These are phyloP conservation scores for Ustilago bromivora DNA, from an alignment of 1,284 basidiomycete genomes.

Conservation along the genomic window DNA sequence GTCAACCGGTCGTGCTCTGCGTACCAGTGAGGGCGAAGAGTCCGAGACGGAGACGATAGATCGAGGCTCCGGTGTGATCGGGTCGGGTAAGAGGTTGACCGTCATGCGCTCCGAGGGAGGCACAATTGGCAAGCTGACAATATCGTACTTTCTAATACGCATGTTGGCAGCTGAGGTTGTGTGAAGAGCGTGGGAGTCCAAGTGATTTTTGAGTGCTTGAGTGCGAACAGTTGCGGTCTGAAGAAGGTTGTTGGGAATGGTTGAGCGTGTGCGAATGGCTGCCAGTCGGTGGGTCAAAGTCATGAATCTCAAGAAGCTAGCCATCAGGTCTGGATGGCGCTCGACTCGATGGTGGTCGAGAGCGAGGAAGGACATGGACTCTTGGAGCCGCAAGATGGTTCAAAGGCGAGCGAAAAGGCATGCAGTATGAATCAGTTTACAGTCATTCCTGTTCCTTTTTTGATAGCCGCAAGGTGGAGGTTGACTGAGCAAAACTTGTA, in stretches of 20 bases:
- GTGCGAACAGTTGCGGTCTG: background rate
- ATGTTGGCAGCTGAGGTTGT: constrained; percentile 19
- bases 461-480: constrained; percentile 5
- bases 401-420: background rate
- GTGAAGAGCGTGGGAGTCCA: constrained; percentile 5
- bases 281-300: constrained; percentile 20
- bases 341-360: constrained; percentile 5
- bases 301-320: constrained; percentile 17
- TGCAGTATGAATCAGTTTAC: constrained; percentile 16
- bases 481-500: constrained; percentile 5
- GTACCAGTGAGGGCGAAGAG: constrained; percentile 71
- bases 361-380: background rate
- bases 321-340: background rate
- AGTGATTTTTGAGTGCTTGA: background rate
- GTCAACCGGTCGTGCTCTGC: constrained; percentile 77
- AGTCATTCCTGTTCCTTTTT: constrained; percentile 8
- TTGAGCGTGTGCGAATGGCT: constrained; percentile 18
- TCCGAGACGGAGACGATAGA: constrained; percentile 72
- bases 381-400: background rate
- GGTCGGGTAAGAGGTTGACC: constrained; percentile 79
- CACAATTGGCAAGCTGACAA: constrained; percentile 75
- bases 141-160: constrained; percentile 31
- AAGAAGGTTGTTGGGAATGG: background rate
- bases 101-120: constrained; percentile 76
- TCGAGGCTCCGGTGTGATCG: constrained; percentile 73